These are phyloP conservation scores for Vigna angularis DNA, from an alignment of 306 rosid genomes.

Conservation along the genomic window DNA sequence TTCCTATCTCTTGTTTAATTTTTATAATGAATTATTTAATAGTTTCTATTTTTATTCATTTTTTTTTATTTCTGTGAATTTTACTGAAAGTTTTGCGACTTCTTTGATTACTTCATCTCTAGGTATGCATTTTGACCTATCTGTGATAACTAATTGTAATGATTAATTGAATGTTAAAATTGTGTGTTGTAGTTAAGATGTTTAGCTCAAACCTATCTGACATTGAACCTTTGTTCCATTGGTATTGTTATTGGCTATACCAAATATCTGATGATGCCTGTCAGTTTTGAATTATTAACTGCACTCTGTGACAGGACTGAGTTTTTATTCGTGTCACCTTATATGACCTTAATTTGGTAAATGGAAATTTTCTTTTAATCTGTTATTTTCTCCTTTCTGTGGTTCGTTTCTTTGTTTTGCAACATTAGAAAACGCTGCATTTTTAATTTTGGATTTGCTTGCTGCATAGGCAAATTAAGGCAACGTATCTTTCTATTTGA, in stretches of 20 bases:
- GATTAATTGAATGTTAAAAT: slow-evolving; percentile 9
- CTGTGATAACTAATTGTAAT: neutral
- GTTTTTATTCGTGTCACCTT: neutral
- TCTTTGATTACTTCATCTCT: neutral
- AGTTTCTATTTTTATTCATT: neutral
- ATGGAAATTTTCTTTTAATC: neutral
- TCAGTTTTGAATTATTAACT: neutral
- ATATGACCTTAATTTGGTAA: slow-evolving; percentile 17
- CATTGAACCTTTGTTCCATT: neutral
- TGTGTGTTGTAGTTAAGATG: neutral
- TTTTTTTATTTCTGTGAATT: neutral
- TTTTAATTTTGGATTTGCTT: slow-evolving; percentile 35
- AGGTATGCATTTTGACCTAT: neutral
- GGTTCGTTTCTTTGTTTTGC: neutral
- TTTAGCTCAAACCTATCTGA: slow-evolving; percentile 9
- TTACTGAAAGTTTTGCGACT: neutral
- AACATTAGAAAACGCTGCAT: slow-evolving; percentile 32
- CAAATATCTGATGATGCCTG: neutral
- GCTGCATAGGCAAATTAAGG: slow-evolving; percentile 17
- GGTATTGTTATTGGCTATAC: neutral
- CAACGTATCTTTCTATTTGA: slow-evolving; percentile 30
- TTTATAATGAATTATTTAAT: neutral
- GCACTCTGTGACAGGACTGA: neutral
- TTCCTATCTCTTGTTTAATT: neutral
- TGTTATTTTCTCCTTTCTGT: neutral